These are phyloP conservation scores for Hanseniaspora meyeri DNA, from an alignment of 805 yeast species.

Conservation along the genomic window DNA sequence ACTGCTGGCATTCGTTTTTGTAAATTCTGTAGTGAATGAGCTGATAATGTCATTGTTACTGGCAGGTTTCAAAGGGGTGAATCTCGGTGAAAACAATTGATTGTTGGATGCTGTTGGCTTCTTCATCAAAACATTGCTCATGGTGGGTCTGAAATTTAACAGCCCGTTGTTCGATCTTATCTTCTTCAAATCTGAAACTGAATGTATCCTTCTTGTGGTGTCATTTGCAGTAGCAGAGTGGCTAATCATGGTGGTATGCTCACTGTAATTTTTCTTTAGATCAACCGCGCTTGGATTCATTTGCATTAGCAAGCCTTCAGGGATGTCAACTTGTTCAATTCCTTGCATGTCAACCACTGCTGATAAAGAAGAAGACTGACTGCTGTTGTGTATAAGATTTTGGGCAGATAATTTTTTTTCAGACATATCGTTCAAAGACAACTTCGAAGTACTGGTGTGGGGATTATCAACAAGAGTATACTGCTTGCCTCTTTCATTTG, in stretches of 20 bases:
- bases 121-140: background rate
- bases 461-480: background rate
- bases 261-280: conserved; percentile 2
- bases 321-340: conserved; percentile 11
- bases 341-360: conserved; percentile 12
- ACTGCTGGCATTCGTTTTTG: conserved; percentile 8
- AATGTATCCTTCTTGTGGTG: background rate
- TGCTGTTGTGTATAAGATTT: background rate
- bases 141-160: background rate
- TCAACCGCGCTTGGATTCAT: background rate
- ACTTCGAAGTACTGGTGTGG: background rate
- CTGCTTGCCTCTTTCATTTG: background rate
- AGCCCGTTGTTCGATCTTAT: background rate
- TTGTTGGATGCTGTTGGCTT: background rate
- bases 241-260: background rate
- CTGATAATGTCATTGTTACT: background rate
- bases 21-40: conserved; percentile 3
- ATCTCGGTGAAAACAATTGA: background rate
- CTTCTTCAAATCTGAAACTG: background rate
- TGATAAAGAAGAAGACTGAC: background rate
- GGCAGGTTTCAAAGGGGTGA: background rate
- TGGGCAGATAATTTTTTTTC: background rate
- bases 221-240: background rate
- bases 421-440: background rate
- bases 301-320: conserved; percentile 10